phyloP scores from a whole-genome alignment of 2,329 filamentous ascomycete species.

The Fusarium vanettenii region DNA sequence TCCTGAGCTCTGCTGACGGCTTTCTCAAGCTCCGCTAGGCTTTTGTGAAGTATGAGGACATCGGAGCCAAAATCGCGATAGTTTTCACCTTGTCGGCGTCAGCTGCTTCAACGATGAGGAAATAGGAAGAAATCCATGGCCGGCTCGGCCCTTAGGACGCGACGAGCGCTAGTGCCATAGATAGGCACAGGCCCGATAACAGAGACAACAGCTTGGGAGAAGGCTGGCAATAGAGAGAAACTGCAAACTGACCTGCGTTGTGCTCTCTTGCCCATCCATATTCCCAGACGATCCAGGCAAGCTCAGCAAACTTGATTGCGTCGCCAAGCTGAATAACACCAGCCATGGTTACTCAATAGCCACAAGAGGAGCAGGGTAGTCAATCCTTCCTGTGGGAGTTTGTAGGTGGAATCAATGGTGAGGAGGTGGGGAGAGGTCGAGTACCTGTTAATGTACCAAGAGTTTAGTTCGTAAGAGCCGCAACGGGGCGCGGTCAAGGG shows the following conservation, averaged over 20 bases:
- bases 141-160: neutral
- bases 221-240: neutral
- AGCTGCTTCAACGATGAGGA: neutral
- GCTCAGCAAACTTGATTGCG: neutral
- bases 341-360: neutral
- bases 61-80: neutral
- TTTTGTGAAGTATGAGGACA: neutral
- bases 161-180: neutral
- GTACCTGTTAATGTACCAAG: neutral
- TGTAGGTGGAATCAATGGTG: neutral
- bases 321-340: neutral
- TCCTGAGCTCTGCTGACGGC: neutral
- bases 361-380: neutral
- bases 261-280: neutral
- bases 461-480: neutral
- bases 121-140: neutral
- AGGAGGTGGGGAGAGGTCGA: neutral
- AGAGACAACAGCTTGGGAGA: neutral
- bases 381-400: neutral
- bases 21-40: neutral
- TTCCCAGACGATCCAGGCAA: neutral
- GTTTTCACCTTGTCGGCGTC: neutral
- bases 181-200: neutral
- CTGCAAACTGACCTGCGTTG: neutral
- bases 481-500: neutral